A percentile compares a stretch with the other conserved stretches of the same genome.
phyloP scores from a whole-genome alignment of 2,329 filamentous ascomycete genomes.

The Diaporthe sp. region DNA sequence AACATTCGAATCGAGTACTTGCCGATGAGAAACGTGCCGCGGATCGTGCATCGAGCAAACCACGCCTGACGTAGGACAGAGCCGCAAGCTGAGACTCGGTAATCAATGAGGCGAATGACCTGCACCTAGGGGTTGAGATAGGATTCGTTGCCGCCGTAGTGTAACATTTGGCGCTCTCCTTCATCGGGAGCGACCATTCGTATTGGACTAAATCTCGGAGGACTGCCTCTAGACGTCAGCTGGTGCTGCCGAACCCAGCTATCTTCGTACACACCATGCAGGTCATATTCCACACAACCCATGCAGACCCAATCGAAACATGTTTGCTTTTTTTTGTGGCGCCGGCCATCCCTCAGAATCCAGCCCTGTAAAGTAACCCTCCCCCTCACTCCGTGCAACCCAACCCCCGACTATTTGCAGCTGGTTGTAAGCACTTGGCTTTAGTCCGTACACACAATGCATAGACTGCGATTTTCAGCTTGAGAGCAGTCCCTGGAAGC shows the following conservation, averaged over 20 bases:
- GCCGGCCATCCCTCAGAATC: neutral
- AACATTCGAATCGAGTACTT: neutral
- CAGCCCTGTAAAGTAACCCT: neutral
- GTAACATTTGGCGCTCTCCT: neutral
- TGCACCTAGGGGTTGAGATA: neutral
- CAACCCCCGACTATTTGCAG: too few relatives aligned
- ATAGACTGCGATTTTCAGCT: too few relatives aligned
- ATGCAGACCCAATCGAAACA: neutral
- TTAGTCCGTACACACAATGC: too few relatives aligned
- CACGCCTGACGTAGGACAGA: neutral
- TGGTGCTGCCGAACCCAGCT: neutral
- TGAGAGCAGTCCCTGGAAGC: too few relatives aligned
- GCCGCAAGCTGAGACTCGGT: neutral
- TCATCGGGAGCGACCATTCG: neutral
- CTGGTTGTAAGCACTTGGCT: too few relatives aligned
- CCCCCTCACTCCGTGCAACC: neutral
- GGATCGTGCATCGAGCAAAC: neutral
- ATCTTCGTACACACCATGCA: neutral
- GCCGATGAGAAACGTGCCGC: neutral
- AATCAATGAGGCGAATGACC: neutral
- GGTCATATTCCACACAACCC: neutral
- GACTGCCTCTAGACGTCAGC: neutral
- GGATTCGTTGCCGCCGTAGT: neutral
- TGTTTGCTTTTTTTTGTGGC: neutral
- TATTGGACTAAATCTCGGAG: neutral